Evolutionary conservation across 2,329 filamentous ascomycete genomes (phyloP), one percentile per base, ranked within the genome.

Genomic region (Fulvia fulva): DNA sequence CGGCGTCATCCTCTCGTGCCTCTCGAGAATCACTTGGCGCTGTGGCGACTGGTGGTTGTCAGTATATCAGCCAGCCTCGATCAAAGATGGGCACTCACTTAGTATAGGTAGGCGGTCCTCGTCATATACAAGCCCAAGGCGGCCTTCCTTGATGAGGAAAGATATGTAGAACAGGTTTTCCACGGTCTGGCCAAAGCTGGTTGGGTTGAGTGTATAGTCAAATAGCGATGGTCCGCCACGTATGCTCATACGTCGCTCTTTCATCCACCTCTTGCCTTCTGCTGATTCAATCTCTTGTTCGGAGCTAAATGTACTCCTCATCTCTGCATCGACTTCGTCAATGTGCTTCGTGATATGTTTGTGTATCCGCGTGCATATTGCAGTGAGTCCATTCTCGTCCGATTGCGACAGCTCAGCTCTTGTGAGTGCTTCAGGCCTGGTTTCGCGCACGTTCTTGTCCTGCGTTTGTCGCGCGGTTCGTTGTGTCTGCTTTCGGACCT

Each of bases 91-190:
- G n/a, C 19, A 81, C 88, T 79, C 80, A 96, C 91, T 80, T 51
- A 97, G 74, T 22, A 90, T 85, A n/a, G 92, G 92, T 44, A 96
- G 76, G 1, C 83, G 86, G 60, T 88, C 77, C 12, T 85, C 81
- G 68, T 97, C 92, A 56, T 85, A 82, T 2, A 83, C 80, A n/a
- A 99, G 81, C 32, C 84, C 85, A 5, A 91, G 83, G 59, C 83
- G 85, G 11, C 91, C 91, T 74, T 99, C 94, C 58, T 90, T 86
- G 59, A 97, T 91, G 60, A 99, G 77, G 70, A 99, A 99, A 71
- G 90, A 95, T 66, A 96, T 84, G 72, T 97, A 97, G 74, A 99
- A 99, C 67, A 99, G 80, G 68, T 99, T 99, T 72, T 99, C 94
- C 6, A 99, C 87, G 0, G 91, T 96, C 74, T 99, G 94, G 0